These are phyloP conservation scores for Nigrograna mackinnonii DNA, from an alignment of 2,329 filamentous ascomycete species.

Conservation along the genomic window DNA sequence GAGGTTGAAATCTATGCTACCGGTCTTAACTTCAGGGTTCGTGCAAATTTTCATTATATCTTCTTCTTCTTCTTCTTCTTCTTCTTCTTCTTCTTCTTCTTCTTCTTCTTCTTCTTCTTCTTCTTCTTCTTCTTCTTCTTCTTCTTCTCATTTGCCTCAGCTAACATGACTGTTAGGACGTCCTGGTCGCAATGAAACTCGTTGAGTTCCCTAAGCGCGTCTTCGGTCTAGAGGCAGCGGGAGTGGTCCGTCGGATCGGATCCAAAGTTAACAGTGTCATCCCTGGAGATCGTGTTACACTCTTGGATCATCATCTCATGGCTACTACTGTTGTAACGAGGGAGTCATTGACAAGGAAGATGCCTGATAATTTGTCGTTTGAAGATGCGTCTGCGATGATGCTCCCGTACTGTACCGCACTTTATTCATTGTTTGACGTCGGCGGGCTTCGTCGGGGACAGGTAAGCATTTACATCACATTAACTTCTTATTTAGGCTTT, in stretches of 20 bases:
- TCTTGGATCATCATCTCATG: neutral
- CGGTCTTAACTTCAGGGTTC: constrained; percentile 28
- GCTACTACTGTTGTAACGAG: neutral
- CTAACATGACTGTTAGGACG: constrained; percentile 6
- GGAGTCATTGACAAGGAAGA: neutral
- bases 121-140: neutral
- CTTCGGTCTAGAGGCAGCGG: constrained; percentile 9
- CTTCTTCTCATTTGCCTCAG: neutral
- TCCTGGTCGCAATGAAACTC: constrained; percentile 21
- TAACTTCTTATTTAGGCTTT: neutral
- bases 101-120: neutral
- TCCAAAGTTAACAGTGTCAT: neutral
- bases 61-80: neutral
- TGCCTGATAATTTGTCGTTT: neutral
- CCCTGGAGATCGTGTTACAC: neutral
- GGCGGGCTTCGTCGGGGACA: neutral
- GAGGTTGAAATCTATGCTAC: constrained; percentile 17
- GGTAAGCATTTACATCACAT: neutral
- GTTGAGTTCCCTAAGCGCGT: constrained; percentile 19
- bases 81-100: neutral
- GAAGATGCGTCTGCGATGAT: neutral
- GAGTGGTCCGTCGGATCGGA: constrained; percentile 22
- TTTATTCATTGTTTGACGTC: neutral
- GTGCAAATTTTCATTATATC: constrained; percentile 11
- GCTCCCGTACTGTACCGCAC: neutral